Base-by-base conservation (phyloP, 208 protist genomes). In the Acanthamoeba royreba region DNA sequence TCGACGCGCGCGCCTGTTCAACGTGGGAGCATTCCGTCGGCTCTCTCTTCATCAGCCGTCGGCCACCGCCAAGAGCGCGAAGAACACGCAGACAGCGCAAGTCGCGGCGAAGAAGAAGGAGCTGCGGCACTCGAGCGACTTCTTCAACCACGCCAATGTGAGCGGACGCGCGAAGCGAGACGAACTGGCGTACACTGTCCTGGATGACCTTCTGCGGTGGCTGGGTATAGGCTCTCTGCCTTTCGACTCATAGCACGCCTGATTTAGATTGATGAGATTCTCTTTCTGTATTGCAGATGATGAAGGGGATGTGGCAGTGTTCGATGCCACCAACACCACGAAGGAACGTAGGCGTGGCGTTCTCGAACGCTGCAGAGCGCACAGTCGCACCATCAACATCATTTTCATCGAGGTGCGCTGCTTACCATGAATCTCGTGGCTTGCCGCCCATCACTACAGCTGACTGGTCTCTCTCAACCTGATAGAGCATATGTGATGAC, bases 301-400 rank as follows among this genome's bases (percentile, higher is more conserved):
- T 1, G 49, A 79, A 35, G 93, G 93, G 5, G 85, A 91, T 33
- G 83, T 94, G 53, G 93, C 72, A 19, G 90, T 94, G 53, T 94
- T 94, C 45, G 93, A 94, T 43, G 93, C 93, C 0, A 94, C 93
- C 40, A 94, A 94, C 85, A 92, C 93, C 2, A 94, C 93, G n/a
- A n/a, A 35, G 15, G 58, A 89, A 45, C 35, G 92, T 7, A 74
- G 92, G 38, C 46, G 45, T 1, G 38, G 40, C 25, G 61, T 79
- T 28, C 58, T 88, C 8, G 49, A 74, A 45, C 45, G 35, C 8
- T 88, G 79, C 79, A 2, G 28, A 3, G 11, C 9, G 83, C 52
- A 85, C 55, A 72, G 74, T 28, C 77, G 92, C 17, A 42, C 11
- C 42, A 85, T 92, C 53, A 92, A 94, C 28, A 61, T 92, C 33